A percentile compares a stretch with the other conserved stretches of the same genome.
Evolutionary conservation across 805 yeast genomes (phyloP).

Genomic region (Priceomyces carsonii): DNA sequence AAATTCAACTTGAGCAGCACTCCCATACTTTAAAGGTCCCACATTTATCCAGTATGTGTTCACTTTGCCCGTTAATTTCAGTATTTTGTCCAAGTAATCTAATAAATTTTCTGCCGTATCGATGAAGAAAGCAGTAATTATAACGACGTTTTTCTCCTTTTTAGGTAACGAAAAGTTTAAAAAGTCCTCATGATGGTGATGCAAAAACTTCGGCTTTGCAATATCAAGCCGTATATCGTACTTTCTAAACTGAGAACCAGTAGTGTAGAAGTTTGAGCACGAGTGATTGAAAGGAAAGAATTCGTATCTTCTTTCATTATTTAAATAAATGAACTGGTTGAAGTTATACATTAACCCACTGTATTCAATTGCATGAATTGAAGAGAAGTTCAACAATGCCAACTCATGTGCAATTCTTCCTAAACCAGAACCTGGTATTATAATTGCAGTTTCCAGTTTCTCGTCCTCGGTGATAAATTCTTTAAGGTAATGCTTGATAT

Average conservation of each 20-base stretch:
- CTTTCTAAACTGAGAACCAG: constrained; percentile 30
- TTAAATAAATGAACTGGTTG: constrained; percentile 54
- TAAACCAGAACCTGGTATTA: constrained; percentile 88
- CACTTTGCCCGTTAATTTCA: constrained; percentile 11
- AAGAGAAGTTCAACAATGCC: constrained; percentile 32
- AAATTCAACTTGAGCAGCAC: constrained; percentile 75
- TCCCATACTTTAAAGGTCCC: constrained; percentile 93
- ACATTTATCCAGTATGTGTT: constrained; percentile 81
- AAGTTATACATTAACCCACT: constrained; percentile 76
- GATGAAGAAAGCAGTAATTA: constrained; percentile 74
- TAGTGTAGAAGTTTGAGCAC: constrained; percentile 30
- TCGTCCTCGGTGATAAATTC: constrained; percentile 27
- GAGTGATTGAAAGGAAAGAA: constrained; percentile 56
- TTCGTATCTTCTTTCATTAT: constrained; percentile 11
- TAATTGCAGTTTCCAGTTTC: constrained; percentile 45
- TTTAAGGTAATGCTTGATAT: constrained; percentile 46
- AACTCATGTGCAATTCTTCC: constrained; percentile 76
- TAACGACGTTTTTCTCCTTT: constrained; percentile 42
- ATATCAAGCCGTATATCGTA: constrained; percentile 27
- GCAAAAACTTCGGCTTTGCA: constrained; percentile 48
- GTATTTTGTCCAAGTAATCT: constrained; percentile 70
- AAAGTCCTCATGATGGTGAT: constrained; percentile 63
- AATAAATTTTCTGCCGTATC: constrained; percentile 91
- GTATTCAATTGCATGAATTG: constrained; percentile 74
- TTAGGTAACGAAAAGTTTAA: constrained; percentile 44